A percentile compares a stretch with the other conserved stretches of the same genome.
phyloP scores from a whole-genome alignment of 148 eudicot species.

The Fagopyrum tataricum region DNA sequence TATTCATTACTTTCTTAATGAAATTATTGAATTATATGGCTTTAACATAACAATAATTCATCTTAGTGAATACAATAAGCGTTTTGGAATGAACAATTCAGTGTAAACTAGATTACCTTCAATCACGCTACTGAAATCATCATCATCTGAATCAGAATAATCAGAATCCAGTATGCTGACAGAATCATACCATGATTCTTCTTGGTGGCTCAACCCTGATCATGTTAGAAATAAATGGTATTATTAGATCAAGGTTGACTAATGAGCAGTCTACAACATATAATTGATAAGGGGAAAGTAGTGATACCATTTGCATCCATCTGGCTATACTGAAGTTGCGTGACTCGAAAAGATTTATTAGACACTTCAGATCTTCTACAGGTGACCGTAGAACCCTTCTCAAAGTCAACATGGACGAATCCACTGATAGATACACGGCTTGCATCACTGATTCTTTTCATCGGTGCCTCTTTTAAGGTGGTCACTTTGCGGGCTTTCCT shows the following conservation, averaged over 20 bases:
- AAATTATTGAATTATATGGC: background rate
- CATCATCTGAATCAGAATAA: slow-evolving; percentile 73
- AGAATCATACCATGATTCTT: slow-evolving; percentile 84
- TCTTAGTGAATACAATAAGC: background rate
- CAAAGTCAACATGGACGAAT: slow-evolving; percentile 36
- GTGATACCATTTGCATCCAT: slow-evolving; percentile 45
- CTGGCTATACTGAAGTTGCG: slow-evolving; percentile 35
- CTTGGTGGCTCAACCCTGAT: slow-evolving; percentile 42
- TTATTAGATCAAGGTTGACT: background rate
- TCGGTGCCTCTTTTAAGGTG: slow-evolving; percentile 31
- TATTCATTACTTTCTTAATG: background rate
- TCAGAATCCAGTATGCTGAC: slow-evolving; percentile 63
- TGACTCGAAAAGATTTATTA: slow-evolving; percentile 30
- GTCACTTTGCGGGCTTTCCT: slow-evolving; percentile 42
- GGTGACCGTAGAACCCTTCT: slow-evolving; percentile 19
- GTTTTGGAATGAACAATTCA: background rate
- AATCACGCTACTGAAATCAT: slow-evolving; percentile 49
- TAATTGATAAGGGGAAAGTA: background rate
- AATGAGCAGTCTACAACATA: background rate
- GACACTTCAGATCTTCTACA: slow-evolving; percentile 17
- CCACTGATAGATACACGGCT: slow-evolving; percentile 30
- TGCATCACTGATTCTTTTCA: slow-evolving; percentile 32
- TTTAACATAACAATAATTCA: background rate
- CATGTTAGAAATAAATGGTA: background rate
- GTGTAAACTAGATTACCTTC: slow-evolving; percentile 38